Base-by-base conservation (phyloP, 2,329 filamentous ascomycete species). In the Monilinia polystroma region DNA sequence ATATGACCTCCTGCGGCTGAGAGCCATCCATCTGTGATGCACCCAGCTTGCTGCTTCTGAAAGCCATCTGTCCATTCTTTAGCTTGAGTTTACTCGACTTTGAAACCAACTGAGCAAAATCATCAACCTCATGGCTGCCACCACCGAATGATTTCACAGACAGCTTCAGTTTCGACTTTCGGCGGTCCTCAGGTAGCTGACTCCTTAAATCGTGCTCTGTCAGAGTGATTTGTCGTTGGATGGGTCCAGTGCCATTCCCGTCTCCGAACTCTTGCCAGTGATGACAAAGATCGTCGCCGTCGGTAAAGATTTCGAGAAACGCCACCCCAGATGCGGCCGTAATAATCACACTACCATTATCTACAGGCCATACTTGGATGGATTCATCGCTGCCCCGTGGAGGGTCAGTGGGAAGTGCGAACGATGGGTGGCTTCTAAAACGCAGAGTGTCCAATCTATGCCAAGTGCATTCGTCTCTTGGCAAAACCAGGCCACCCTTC, bases 381-480 rank as follows among this genome's bases (percentile, higher is more conserved):
- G 91, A 93, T 47, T 86, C 85, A 72, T 97, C 93, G 1, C 83
- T 79, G 69, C 82, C 84, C 51, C 85, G 76, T 20, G 84, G 79
- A 6, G 85, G 79, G 73, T 98, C 95, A 66, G 87, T 89, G 0
- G 93, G 92, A 63, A 96, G 84, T 65, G 88, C 85, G 81, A 99
- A 98, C 76, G 91, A 93, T 4, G 93, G 92, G 75, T 99, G 95
- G 72, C 89, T 90, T 70, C 93, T 89, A 80, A 97, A 97, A 51
- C 93, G 90, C 63, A 99, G 82, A 64, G 88, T 88, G 77, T 98
- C 95, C 8, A 98, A 84, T 67, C 93, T 86, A 78, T 97, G 93
- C 94, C 94, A 98, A 35, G 83, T 84, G 77, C 93, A 97, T 79
- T 98, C 95, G 72, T 97, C 92, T 57, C 88, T 85, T 43, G 86